Percentiles rank a stretch among this genome's conserved stretches.
Evolutionary conservation across 495 filamentous ascomycete genomes (phyloP).

Genomic region (Aspergillus cavernicola): DNA sequence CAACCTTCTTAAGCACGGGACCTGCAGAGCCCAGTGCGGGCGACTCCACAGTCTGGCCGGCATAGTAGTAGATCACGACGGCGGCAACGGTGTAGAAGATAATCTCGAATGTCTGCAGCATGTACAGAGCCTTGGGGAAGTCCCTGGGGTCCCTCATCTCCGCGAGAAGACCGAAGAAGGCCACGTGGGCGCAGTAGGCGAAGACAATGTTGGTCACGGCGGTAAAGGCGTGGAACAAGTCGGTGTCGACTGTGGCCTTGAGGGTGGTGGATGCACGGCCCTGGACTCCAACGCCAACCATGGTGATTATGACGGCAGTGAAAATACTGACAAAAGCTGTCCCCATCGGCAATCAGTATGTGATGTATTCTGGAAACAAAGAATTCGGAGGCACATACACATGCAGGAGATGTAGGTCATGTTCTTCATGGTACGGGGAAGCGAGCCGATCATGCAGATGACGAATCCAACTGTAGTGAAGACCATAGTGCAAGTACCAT

Average conservation of each 20-base stretch:
- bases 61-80: constrained; percentile 69
- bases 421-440: constrained; percentile 65
- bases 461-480: constrained; percentile 63
- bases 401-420: constrained; percentile 61
- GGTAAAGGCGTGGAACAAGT: constrained; percentile 36
- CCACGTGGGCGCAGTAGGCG: constrained; percentile 60
- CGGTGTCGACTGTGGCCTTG: constrained; percentile 27
- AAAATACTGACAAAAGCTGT: constrained; percentile 36
- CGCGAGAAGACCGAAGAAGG: constrained; percentile 73
- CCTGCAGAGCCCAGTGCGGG: constrained; percentile 70
- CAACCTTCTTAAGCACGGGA: constrained; percentile 62
- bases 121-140: constrained; percentile 62
- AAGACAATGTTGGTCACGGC: constrained; percentile 52
- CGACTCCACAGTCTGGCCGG: constrained; percentile 58
- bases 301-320: constrained; percentile 59
- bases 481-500: constrained; percentile 65
- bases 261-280: constrained; percentile 25
- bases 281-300: constrained; percentile 61
- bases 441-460: constrained; percentile 57
- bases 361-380: too few species aligned
- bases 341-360: too few species aligned
- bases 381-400: constrained; percentile 47
- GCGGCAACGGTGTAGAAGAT: constrained; percentile 64
- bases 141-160: constrained; percentile 69
- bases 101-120: constrained; percentile 63